Conservation (phyloP, 2,329 filamentous ascomycete species). For the Cladobotryum protrusum region DNA sequence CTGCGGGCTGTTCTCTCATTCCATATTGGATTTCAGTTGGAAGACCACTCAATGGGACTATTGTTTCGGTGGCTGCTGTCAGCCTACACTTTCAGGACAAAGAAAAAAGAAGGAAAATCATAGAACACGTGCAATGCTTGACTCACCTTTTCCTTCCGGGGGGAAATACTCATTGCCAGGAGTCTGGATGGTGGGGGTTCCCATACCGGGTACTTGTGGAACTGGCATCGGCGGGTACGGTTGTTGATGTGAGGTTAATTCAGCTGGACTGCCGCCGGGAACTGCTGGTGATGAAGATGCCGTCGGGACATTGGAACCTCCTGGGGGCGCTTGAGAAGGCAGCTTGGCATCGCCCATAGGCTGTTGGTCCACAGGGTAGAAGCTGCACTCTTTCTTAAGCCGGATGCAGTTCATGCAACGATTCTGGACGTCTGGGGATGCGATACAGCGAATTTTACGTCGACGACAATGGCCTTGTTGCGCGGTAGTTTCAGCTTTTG, state of each 20-base stretch:
- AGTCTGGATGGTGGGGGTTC: constrained; percentile 30
- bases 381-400: constrained; percentile 90
- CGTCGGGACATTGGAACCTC: constrained; percentile 36
- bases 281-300: constrained; percentile 44
- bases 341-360: constrained; percentile 45
- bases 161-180: constrained; percentile 31
- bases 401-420: constrained; percentile 91
- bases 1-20: constrained; percentile 32
- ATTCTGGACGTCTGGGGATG: constrained; percentile 66
- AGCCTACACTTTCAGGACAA: background rate
- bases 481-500: background rate
- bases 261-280: constrained; percentile 35
- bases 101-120: no score
- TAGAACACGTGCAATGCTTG: background rate
- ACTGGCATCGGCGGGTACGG: constrained; percentile 39
- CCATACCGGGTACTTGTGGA: constrained; percentile 40
- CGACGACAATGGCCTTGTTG: constrained; percentile 75
- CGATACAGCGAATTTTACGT: constrained; percentile 87
- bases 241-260: constrained; percentile 32
- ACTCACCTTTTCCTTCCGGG: constrained; percentile 40
- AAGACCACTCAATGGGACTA: constrained; percentile 31
- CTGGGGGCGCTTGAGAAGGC: constrained; percentile 29
- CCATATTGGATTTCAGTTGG: constrained; percentile 28
- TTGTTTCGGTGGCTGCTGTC: background rate
- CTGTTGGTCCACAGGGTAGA: constrained; percentile 79